Conservation (phyloP, 495 filamentous ascomycete genomes). For the Penicillium dipodomyicola region DNA sequence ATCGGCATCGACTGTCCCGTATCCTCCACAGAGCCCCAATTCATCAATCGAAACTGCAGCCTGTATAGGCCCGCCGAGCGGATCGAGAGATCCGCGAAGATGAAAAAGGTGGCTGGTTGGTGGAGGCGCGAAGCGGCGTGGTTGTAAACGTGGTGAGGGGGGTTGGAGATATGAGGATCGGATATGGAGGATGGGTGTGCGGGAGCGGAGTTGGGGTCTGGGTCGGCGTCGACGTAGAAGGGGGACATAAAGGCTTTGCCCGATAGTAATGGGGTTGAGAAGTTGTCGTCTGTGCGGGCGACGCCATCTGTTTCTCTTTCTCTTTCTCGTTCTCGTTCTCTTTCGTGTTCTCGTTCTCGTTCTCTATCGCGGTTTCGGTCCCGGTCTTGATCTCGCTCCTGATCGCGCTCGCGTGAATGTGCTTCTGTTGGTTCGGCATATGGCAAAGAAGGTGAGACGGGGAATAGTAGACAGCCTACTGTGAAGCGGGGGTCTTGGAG, state of each 20-base stretch:
- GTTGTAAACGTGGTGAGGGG: slow-evolving; percentile 8
- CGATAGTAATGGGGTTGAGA: slow-evolving; percentile 36
- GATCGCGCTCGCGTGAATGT: slow-evolving; percentile 48
- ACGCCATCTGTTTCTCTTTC: slow-evolving; percentile 17
- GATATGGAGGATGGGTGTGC: slow-evolving; percentile 62
- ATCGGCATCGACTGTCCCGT: slow-evolving; percentile 62
- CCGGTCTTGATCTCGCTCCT: slow-evolving; percentile 13
- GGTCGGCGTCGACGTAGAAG: slow-evolving; percentile 42
- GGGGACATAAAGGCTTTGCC: slow-evolving; percentile 46
- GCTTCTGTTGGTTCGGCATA: slow-evolving; percentile 12
- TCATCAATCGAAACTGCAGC: slow-evolving; percentile 83
- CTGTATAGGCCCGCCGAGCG: slow-evolving; percentile 81
- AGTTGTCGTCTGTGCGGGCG: slow-evolving; percentile 25
- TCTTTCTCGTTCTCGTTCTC: no score
- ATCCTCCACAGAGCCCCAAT: slow-evolving; percentile 49
- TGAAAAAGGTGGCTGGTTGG: slow-evolving; percentile 66
- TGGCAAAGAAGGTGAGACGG: slow-evolving; percentile 41
- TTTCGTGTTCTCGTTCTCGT: slow-evolving; percentile 33
- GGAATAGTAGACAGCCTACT: slow-evolving; percentile 69
- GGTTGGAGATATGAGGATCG: slow-evolving; percentile 3
- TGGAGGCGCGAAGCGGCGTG: slow-evolving; percentile 21
- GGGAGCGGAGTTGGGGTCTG: slow-evolving; percentile 52
- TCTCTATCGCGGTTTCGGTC: slow-evolving; percentile 53
- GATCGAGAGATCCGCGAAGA: slow-evolving; percentile 91
- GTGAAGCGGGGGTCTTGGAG: slow-evolving; percentile 75